phyloP scores from a whole-genome alignment of 805 yeast genomes.

The Cyberlindnera subsufficiens region DNA sequence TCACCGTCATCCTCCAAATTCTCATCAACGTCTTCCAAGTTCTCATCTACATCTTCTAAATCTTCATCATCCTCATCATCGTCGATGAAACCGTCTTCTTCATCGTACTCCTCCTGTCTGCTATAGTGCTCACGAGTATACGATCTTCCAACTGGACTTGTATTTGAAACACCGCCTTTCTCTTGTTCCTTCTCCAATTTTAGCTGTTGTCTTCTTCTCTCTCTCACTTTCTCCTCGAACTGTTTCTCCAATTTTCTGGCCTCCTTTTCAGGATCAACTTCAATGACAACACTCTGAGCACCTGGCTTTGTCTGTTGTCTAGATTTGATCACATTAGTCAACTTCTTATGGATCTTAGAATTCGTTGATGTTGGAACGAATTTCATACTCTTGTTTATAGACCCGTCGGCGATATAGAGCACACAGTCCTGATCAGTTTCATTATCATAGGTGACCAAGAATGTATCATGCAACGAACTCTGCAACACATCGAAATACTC shows the following conservation, averaged over 20 bases:
- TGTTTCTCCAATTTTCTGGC: conserved; percentile 63
- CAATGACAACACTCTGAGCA: conserved; percentile 34
- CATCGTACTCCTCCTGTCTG: conserved; percentile 33
- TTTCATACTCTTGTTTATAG: conserved; percentile 58
- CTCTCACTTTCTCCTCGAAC: conserved; percentile 57
- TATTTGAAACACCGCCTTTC: conserved; percentile 34
- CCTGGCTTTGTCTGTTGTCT: conserved; percentile 29
- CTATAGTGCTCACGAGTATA: conserved; percentile 20
- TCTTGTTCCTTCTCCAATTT: conserved; percentile 52
- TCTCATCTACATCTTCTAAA: conserved; percentile 29
- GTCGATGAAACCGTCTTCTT: conserved; percentile 26
- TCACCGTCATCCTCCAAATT: conserved; percentile 39
- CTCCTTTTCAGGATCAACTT: conserved; percentile 63
- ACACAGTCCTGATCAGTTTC: conserved; percentile 2
- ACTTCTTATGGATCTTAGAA: conserved; percentile 73
- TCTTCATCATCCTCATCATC: conserved; percentile 53
- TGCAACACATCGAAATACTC: conserved; percentile 79
- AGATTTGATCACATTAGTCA: conserved; percentile 60
- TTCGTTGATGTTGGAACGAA: conserved; percentile 88
- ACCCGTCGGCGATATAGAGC: conserved; percentile 39
- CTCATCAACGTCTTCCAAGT: conserved; percentile 30
- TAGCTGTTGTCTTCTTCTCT: conserved; percentile 57
- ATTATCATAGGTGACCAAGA: conserved; percentile 51
- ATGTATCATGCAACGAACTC: conserved; percentile 62
- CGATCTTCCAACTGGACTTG: conserved; percentile 25